Evolutionary conservation across 176 grass and related monocot species (phyloP), one percentile per base, ranked within the genome.

Genomic region (Saccharum spontaneum): DNA sequence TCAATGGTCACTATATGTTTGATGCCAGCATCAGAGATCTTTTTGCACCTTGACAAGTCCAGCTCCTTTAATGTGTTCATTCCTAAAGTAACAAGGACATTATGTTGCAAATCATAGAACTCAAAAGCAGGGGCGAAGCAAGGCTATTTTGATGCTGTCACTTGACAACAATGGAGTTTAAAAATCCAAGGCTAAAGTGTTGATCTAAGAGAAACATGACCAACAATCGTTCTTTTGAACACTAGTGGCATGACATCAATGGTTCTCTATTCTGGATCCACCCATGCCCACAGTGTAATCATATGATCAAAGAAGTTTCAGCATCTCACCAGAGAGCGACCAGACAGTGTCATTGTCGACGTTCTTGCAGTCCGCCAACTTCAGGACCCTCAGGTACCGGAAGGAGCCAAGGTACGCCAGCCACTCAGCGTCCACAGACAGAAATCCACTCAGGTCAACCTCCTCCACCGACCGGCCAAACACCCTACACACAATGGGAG

Each of bases 351-450:
- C 60, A 67, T 84, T 85, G 76, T 83, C 87, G 83, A 98, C 30
- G 26, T 87, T 85, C 79, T 89, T 92, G 89, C 96, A 98, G 59
- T 92, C 89, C 1, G 93, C 83, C 38, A 98, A 84, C 57, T 90
- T 94, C 61, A 98, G 89, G 13, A 66, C 23, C 31, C 50, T 55
- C 20, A 98, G 82, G 26, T 83, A 83, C 20, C 84, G 78, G 85
- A 98, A 98, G 0, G 85, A 86, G 46, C 96, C 96, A 2, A 98
- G 77, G 82, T 98, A 98, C 5, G 91, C 91, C 76, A 98, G 11
- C 93, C 96, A 98, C 73, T 98, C 96, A 1, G 87, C 88, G 62
- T 92, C 85, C 6, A 98, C 81, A 10, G 69, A 66, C 26, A 68
- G 61, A 34, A 83, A 68, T 38, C 89, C 96, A 26, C 85, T 90